Percentiles rank a stretch among this genome's conserved stretches.
phyloP scores from a whole-genome alignment of 1,284 basidiomycete species.

The Cryptococcus sp. region DNA sequence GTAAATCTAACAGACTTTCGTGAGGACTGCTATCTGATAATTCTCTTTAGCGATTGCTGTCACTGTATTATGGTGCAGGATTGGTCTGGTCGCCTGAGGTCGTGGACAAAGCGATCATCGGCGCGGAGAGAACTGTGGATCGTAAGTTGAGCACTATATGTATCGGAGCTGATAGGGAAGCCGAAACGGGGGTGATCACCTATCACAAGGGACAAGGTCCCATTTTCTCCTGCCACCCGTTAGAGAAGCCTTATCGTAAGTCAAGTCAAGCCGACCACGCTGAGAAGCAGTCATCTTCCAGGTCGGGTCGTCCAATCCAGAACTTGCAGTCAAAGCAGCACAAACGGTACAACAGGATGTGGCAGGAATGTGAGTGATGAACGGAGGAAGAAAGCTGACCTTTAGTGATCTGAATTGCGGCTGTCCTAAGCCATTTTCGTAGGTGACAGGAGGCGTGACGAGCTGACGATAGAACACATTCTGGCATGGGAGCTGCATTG shows the following conservation, averaged over 20 bases:
- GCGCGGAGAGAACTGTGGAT: conserved; percentile 78
- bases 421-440: conserved; percentile 91
- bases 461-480: conserved; percentile 61
- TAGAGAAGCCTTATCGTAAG: conserved; percentile 79
- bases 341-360: conserved; percentile 84
- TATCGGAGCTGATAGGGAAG: conserved; percentile 57
- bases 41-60: conserved; percentile 64
- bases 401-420: conserved; percentile 59
- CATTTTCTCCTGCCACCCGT: conserved; percentile 89
- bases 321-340: conserved; percentile 88
- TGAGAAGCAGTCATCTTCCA: conserved; percentile 60
- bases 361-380: conserved; percentile 65
- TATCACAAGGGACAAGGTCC: conserved; percentile 73
- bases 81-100: conserved; percentile 98
- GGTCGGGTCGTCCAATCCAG: conserved; percentile 85
- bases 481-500: conserved; percentile 95
- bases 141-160: conserved; percentile 63
- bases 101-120: conserved; percentile 93
- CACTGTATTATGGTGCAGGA: conserved; percentile 88
- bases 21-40: not conserved
- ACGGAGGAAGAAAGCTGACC: conserved; percentile 2
- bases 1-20: conserved; percentile 10
- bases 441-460: conserved; percentile 9
- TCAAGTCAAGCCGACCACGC: not conserved
- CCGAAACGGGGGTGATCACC: conserved; percentile 81